Conservation (phyloP, 768 basidiomycete genomes). For the Amanita thiersii region DNA sequence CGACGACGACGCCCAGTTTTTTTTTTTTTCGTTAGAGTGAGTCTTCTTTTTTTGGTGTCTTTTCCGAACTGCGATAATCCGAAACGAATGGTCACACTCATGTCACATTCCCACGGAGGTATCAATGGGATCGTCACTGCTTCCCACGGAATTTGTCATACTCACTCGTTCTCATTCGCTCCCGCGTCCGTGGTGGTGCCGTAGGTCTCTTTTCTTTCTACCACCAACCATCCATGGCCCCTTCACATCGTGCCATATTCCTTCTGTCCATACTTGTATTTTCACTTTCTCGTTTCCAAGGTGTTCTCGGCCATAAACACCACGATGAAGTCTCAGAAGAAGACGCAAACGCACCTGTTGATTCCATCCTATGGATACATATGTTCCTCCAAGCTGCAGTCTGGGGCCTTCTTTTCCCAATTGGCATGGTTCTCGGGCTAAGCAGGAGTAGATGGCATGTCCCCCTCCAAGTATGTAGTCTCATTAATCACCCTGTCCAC, state of each 20-base stretch:
- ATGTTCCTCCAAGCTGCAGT: constrained; percentile 69
- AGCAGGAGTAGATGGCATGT: constrained; percentile 87
- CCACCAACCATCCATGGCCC: neutral
- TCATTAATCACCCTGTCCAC: neutral
- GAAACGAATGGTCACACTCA: no score
- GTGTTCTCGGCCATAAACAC: constrained; percentile 48
- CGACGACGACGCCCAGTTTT: no score
- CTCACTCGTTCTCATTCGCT: neutral
- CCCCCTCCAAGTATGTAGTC: constrained; percentile 61
- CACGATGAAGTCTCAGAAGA: constrained; percentile 60
- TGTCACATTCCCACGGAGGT: no score
- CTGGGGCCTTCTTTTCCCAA: constrained; percentile 85
- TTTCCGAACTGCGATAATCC: no score
- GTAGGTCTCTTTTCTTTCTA: neutral
- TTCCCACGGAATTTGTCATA: neutral
- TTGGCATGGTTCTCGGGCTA: constrained; percentile 72
- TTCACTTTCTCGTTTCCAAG: constrained; percentile 13
- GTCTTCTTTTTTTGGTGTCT: no score
- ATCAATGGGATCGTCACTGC: neutral
- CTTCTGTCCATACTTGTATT: neutral
- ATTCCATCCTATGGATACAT: constrained; percentile 76
- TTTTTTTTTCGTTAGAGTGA: no score
- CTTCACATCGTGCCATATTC: neutral
- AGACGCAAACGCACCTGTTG: constrained; percentile 55
- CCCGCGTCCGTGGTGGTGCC: no score